Conservation (phyloP, 225 moss, liverwort and hornwort species). For the Neckera pumila region DNA sequence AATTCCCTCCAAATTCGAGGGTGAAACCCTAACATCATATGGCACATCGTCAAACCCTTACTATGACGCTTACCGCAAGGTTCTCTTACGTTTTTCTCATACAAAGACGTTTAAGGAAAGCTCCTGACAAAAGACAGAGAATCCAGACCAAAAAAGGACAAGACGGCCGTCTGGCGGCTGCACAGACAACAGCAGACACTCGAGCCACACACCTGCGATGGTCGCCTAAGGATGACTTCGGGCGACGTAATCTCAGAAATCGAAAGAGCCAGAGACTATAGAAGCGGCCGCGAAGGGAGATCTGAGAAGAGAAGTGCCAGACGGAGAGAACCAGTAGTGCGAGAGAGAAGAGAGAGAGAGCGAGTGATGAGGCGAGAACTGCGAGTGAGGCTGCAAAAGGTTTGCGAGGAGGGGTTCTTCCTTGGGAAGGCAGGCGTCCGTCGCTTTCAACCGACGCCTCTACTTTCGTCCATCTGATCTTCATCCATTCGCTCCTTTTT, state of each 20-base stretch:
- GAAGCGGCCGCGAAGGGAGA: neutral
- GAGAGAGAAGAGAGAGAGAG: neutral
- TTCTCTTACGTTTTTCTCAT: neutral
- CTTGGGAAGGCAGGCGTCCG: neutral
- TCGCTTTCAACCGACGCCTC: neutral
- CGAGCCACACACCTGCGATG: neutral
- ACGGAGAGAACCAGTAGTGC: neutral
- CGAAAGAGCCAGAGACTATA: neutral
- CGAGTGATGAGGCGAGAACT: neutral
- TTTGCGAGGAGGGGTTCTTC: neutral
- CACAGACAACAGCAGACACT: neutral
- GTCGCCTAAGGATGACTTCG: neutral
- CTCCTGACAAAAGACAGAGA: neutral
- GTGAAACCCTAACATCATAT: constrained; percentile 11
- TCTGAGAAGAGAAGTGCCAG: neutral
- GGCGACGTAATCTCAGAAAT: neutral
- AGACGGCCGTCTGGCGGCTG: neutral
- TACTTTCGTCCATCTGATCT: neutral
- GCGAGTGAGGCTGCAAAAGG: neutral
- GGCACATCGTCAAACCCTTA: neutral
- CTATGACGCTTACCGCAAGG: neutral
- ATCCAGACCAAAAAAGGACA: neutral
- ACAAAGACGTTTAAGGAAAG: neutral
- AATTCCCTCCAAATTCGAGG: neutral
- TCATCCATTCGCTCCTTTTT: neutral